phyloP scores from a whole-genome alignment of 1,284 basidiomycete species.

The Puccinia polysora region DNA sequence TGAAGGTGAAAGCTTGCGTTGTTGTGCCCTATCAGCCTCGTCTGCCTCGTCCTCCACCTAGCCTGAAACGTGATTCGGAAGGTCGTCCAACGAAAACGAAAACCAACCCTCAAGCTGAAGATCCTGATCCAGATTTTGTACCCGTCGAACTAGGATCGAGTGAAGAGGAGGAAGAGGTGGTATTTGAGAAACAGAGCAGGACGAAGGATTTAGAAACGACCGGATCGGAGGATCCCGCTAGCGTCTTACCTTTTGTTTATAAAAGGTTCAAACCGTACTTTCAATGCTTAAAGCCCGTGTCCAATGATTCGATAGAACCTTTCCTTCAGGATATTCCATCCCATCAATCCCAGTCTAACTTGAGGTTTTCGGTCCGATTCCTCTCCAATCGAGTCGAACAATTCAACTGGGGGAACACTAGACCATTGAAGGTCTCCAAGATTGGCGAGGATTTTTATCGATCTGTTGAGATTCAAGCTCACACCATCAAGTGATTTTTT shows the following conservation, averaged over 20 bases:
- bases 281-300: neutral
- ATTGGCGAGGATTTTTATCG: constrained; percentile 35
- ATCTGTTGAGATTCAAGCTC: constrained; percentile 2
- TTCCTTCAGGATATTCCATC: neutral
- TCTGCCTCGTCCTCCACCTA: too few relatives aligned
- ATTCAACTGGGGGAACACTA: neutral
- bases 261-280: constrained; percentile 12
- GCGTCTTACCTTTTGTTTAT: neutral
- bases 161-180: constrained; percentile 12
- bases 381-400: neutral
- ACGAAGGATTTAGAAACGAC: neutral
- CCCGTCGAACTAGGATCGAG: neutral
- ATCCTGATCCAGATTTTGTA: constrained; percentile 26
- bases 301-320: neutral
- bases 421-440: constrained; percentile 6
- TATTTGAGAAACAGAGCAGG: too few relatives aligned
- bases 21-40: neutral
- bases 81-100: too few relatives aligned
- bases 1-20: too few relatives aligned
- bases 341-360: neutral
- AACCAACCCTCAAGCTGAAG: neutral
- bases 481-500: neutral
- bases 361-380: neutral
- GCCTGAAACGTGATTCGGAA: too few relatives aligned
- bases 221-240: neutral